Evolutionary conservation across 139 green algal species (phyloP), one percentile per base, ranked within the genome.

Genomic region (Volvox africanus): DNA sequence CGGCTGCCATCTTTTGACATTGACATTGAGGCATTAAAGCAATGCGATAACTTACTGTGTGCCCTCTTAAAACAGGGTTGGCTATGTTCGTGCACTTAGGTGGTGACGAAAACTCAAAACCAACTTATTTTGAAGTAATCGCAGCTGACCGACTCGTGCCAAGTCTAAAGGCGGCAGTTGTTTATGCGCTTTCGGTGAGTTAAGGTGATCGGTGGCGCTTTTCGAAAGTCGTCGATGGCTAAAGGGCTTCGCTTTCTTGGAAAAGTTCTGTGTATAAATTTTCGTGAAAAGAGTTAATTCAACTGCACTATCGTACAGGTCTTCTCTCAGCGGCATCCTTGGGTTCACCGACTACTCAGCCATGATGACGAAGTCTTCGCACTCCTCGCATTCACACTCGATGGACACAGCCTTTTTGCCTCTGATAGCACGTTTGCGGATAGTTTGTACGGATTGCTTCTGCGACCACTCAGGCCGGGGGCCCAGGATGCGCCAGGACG

Each of bases 121-220:
- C 97, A 18, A 98, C 97, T 1, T 98, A 98, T 69, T 99, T 99
- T 83, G 97, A 99, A 93, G 92, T 98, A 14, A 88, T 98, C 6
- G 97, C 97, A 12, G 96, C 97, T 2, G 97, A 98, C 22, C 88
- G 94, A 22, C 93, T 99, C 1, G 96, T 98, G 86, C 94, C 96
- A 21, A 97, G 91, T 80, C 82, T 99, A 3, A 96, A 96, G 36
- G 92, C 94, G 0, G 97, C 97, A 0, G 87, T 96, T 0, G 62
- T 95, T 0, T 99, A 98, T 92, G 94, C 96, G 0, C 83, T 99
- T 0, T 97, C 96, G 80, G 96, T 98, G 78, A 84, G 90, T 50
- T 11, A 28, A 73, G 21, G 65, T 12, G 21, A 9, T 73, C n/a
- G n/a, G 65, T 9, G 44, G 44, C 44, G 5, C 44, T 55, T 55